Base-by-base conservation (phyloP, 1,139 yeast genomes). In the Taphrina wiesneri region DNA sequence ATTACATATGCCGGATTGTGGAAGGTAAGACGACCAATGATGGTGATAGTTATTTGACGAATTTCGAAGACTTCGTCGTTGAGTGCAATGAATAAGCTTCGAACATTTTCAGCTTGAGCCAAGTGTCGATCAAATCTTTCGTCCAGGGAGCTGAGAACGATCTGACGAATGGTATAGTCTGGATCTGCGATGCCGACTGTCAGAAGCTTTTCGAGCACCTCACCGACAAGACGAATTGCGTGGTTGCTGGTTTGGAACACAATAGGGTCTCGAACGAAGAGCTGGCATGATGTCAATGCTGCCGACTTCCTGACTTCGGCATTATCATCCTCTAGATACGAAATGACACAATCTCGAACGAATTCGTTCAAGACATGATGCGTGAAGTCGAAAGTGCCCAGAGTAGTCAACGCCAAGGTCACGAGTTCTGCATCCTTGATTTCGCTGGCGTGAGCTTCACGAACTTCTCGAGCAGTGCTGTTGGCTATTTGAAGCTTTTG, bases 1-100 rank as follows among this genome's bases (percentile, higher is more conserved):
- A 92, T 93, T 69, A 93, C 90, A 75, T 90, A 92, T 0, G 99
- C 98, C 0, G 99, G 98, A 73, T 95, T 95, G 45, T 90, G 87
- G 3, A 85, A 79, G 0, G 97, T 87, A 23, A 95, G 77, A 67
- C 97, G 82, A 1, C 99, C 98, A 67, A 93, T 84, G 7, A 92
- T 83, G 56, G 82, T 82, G 52, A 92, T 84, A 0, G 97, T 88
- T n/a, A 85, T 88, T 72, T 88, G 85, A 63, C 97, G 83, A 25
- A 93, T 90, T 13, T 84, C 85, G 74, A 93, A 95, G 0, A 84
- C 85, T 75, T 92, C 99, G 76, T 95, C 99, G 74, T 95, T 90
- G 66, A 93, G 79, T 0, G 97, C 95, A 80, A 92, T 89, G 73
- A 93, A 90, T 43, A 95, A 78, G 32, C 92, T 77, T 67, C 91